Evolutionary conservation across 2,329 filamentous ascomycete species (phyloP).

Genomic region (Trichoderma sp.): DNA sequence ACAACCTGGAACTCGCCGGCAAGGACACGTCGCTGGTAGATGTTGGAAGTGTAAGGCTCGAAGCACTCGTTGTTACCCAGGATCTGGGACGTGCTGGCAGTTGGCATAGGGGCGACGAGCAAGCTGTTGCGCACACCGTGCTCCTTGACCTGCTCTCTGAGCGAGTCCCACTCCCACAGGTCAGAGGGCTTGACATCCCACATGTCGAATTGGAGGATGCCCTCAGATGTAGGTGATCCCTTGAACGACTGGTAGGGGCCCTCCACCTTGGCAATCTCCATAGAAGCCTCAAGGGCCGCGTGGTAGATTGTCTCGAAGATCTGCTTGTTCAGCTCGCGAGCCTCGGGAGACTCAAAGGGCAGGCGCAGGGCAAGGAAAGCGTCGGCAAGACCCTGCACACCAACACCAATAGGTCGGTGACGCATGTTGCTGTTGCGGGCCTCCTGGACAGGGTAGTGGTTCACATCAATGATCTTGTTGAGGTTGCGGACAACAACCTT

Average conservation of each 20-base stretch:
- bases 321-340: slow-evolving; percentile 90
- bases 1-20: slow-evolving; percentile 99
- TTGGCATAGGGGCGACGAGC: slow-evolving; percentile 95
- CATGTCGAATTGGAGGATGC: slow-evolving; percentile 97
- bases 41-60: slow-evolving; percentile 99
- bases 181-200: slow-evolving; percentile 92
- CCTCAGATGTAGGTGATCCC: slow-evolving; percentile 90
- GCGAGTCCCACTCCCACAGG: slow-evolving; percentile 90
- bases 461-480: slow-evolving; percentile 98
- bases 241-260: slow-evolving; percentile 88
- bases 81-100: slow-evolving; percentile 95
- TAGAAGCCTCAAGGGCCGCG: slow-evolving; percentile 83
- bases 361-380: slow-evolving; percentile 95
- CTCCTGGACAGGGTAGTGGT: slow-evolving; percentile 96
- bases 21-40: slow-evolving; percentile 96
- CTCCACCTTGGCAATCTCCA: slow-evolving; percentile 76
- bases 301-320: slow-evolving; percentile 99
- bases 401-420: slow-evolving; percentile 91
- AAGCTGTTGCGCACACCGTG: slow-evolving; percentile 94
- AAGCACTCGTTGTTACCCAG: slow-evolving; percentile 99
- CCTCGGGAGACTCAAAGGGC: slow-evolving; percentile 95
- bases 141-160: slow-evolving; percentile 89
- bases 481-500: slow-evolving; percentile 91
- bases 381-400: slow-evolving; percentile 96
- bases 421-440: slow-evolving; percentile 95